phyloP scores from a whole-genome alignment of 2,329 filamentous ascomycete species.

The Pestalotiopsis sp. region DNA sequence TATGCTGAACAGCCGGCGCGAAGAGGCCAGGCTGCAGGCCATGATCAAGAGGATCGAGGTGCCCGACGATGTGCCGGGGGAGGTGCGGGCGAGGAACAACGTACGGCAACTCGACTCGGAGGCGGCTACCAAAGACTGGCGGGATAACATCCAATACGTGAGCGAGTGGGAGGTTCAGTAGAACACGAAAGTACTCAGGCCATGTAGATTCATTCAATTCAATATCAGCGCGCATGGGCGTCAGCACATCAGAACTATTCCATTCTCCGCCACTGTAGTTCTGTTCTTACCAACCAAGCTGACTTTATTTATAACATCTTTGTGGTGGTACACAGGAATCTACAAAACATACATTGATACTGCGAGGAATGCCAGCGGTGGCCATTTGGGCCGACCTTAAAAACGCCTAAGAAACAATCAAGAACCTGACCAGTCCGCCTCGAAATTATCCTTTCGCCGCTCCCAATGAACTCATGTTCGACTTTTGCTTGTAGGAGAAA shows the following conservation, averaged over 20 bases:
- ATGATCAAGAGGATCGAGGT: constrained; percentile 16
- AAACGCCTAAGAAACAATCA: constrained; percentile 9
- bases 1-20: constrained; percentile 16
- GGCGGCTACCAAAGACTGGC: constrained; percentile 1
- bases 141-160: constrained; percentile 5
- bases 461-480: constrained; percentile 3
- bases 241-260: neutral
- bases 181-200: neutral
- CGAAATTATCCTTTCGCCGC: constrained; percentile 6
- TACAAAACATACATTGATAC: constrained; percentile 3
- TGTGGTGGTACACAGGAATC: constrained; percentile 7
- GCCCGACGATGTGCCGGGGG: neutral
- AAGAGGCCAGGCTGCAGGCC: constrained; percentile 27
- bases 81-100: neutral
- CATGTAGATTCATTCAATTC: neutral
- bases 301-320: constrained; percentile 7
- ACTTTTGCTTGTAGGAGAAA: neutral
- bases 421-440: constrained; percentile 6
- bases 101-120: neutral
- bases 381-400: constrained; percentile 3
- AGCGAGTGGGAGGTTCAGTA: constrained; percentile 9
- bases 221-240: neutral
- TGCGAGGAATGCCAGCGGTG: neutral
- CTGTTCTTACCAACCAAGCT: neutral
- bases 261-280: neutral